These are phyloP conservation scores for Boletus speciosus DNA, from an alignment of 768 basidiomycete genomes.

Conservation along the genomic window DNA sequence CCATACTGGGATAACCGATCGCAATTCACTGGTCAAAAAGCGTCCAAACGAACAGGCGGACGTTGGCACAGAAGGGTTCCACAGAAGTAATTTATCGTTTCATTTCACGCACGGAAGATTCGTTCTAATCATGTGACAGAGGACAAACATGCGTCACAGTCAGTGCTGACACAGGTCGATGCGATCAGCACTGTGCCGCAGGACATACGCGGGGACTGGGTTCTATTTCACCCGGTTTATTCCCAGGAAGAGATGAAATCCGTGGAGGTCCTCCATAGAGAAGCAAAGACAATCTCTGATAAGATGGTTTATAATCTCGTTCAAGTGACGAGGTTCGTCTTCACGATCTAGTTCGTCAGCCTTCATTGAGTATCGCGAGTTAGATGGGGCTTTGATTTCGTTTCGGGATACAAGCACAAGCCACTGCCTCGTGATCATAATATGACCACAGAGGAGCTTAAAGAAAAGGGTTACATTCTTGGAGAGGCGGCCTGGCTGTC, in stretches of 20 bases:
- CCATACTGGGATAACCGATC: slow-evolving; percentile 25
- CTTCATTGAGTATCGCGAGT: slow-evolving; percentile 1
- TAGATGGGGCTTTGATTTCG: slow-evolving; percentile 74
- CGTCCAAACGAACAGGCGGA: slow-evolving; percentile 19
- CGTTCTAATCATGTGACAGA: slow-evolving; percentile 15
- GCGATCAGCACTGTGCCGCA: slow-evolving; percentile 54
- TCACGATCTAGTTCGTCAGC: slow-evolving; percentile 1
- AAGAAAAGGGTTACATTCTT: slow-evolving; percentile 70
- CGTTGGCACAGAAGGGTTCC: slow-evolving; percentile 35
- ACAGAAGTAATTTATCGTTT: slow-evolving; percentile 24
- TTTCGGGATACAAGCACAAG: slow-evolving; percentile 82
- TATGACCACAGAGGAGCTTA: slow-evolving; percentile 70
- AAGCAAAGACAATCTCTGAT: slow-evolving; percentile 66
- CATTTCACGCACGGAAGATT: not conserved
- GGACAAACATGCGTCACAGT: slow-evolving; percentile 21
- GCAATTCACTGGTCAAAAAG: slow-evolving; percentile 23
- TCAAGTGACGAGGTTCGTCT: slow-evolving; percentile 43
- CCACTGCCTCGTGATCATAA: slow-evolving; percentile 55
- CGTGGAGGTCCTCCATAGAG: slow-evolving; percentile 71
- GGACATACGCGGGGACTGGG: slow-evolving; percentile 75
- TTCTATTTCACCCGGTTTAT: slow-evolving; percentile 92
- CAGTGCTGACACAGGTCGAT: slow-evolving; percentile 28
- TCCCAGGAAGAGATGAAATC: slow-evolving; percentile 66
- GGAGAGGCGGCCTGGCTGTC: slow-evolving; percentile 73
- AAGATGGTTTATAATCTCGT: slow-evolving; percentile 69